These are phyloP conservation scores for Macrotyloma uniflorum DNA, from an alignment of 306 rosid genomes.

Conservation along the genomic window DNA sequence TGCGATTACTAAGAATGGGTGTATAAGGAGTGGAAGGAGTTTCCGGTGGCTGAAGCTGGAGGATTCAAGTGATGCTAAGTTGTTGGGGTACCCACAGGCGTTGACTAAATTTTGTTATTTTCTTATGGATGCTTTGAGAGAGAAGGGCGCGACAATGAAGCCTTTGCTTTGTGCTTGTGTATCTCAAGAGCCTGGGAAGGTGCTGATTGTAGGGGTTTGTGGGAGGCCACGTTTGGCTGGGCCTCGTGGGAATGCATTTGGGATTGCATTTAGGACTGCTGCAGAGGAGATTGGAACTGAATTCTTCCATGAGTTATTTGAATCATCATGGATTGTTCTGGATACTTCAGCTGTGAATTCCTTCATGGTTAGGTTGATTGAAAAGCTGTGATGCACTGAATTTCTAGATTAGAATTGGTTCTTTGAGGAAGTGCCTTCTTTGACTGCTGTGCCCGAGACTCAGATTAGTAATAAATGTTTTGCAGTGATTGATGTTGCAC, in stretches of 20 bases:
- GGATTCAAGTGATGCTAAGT: slow-evolving; percentile 69
- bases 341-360: slow-evolving; percentile 73
- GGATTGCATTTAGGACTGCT: slow-evolving; percentile 75
- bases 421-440: slow-evolving; percentile 13
- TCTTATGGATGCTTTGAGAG: slow-evolving; percentile 91
- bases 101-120: slow-evolving; percentile 91
- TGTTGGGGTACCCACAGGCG: slow-evolving; percentile 92
- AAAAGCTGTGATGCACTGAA: slow-evolving; percentile 62
- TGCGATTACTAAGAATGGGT: slow-evolving; percentile 78
- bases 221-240: slow-evolving; percentile 97
- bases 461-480: slow-evolving; percentile 39
- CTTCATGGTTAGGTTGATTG: slow-evolving; percentile 91
- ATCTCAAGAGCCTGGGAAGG: slow-evolving; percentile 76
- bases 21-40: slow-evolving; percentile 86
- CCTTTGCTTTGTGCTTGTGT: slow-evolving; percentile 95
- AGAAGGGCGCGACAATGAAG: slow-evolving; percentile 94
- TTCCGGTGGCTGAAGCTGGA: slow-evolving; percentile 93
- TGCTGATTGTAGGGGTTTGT: slow-evolving; percentile 86
- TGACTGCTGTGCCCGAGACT: slow-evolving; percentile 36
- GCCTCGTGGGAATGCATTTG: slow-evolving; percentile 85
- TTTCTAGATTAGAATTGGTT: slow-evolving; percentile 12
- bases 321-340: slow-evolving; percentile 91
- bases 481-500: slow-evolving; percentile 28
- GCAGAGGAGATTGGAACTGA: slow-evolving; percentile 78
- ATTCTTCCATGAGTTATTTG: slow-evolving; percentile 91